Conservation (phyloP, 768 basidiomycete genomes). For the Lactarius psammicola region DNA sequence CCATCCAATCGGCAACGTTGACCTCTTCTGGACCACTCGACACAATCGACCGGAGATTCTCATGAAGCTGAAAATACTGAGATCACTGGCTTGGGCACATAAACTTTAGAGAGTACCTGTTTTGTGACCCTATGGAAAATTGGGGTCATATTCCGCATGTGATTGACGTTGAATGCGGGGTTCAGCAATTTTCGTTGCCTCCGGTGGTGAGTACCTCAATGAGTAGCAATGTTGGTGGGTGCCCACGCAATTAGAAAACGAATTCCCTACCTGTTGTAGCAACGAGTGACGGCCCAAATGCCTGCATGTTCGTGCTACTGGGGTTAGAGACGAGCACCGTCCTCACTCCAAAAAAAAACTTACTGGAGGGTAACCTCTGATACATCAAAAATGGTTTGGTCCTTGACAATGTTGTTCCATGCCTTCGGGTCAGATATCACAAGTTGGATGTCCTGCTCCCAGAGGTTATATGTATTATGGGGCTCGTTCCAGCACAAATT, state of each 20-base stretch:
- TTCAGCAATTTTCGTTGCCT: constrained; percentile 20
- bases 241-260: background rate
- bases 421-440: background rate
- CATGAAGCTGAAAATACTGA: background rate
- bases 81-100: background rate
- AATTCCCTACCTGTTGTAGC: background rate
- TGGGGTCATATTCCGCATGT: constrained; percentile 30
- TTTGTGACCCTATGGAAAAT: constrained; percentile 26
- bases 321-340: background rate
- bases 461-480: background rate
- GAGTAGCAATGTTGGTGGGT: background rate
- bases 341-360: background rate
- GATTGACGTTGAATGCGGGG: constrained; percentile 27
- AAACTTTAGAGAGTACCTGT: constrained; percentile 9
- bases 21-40: constrained; percentile 17
- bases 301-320: background rate
- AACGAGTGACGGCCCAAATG: background rate
- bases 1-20: constrained; percentile 28
- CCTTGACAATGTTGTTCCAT: background rate
- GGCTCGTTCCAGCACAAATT: background rate
- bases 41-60: background rate
- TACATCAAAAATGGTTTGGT: background rate
- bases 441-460: background rate
- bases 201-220: constrained; percentile 7
- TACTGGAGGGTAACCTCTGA: background rate